Base-by-base conservation (phyloP, 139 green algal genomes). In the Diplosphaera chodatii region DNA sequence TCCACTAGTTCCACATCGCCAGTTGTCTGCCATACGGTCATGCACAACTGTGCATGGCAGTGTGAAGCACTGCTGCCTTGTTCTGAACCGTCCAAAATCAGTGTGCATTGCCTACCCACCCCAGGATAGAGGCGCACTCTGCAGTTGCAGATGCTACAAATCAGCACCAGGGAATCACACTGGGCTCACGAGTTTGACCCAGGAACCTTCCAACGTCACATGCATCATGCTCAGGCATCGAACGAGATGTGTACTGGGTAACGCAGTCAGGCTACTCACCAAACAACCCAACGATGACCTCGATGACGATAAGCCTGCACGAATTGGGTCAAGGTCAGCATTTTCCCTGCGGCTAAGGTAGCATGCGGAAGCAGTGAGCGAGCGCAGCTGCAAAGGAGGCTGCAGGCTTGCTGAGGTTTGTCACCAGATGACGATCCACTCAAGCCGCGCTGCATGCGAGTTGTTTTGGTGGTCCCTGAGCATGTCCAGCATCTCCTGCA, bases 401-500 rank as follows among this genome's bases (percentile, higher is more conserved):
- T n/a, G n/a, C n/a, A n/a, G n/a, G n/a, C n/a, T n/a, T n/a, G n/a
- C n/a, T n/a, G n/a, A n/a, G n/a, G n/a, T n/a, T n/a, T n/a, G n/a
- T n/a, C 85, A 76, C 73, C 73, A 83, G 56, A 87, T 85, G 55
- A 90, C 84, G 66, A 93, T 91, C 80, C 78, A 84, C 78, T 94
- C 89, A 21, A 94, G 78, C 10, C 85, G 81, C 18, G 79, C 77
- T 23, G 71, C 80, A 71, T 91, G 84, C 1, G 30, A 66, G 76
- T 88, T 88, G 74, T 90, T 88, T 63, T 89, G 55, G 67, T 92
- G 82, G 64, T 88, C 76, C 8, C 83, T 73, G 59, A 90, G 66
- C 85, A 94, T 91, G 76, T 94, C 85, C 28, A 94, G 83, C 86
- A 94, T 90, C 64, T 93, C 88, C 68, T 90, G 78, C 55, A 94